Percentiles rank a stretch among this genome's conserved stretches.
phyloP scores from a whole-genome alignment of 2,329 filamentous ascomycete genomes.

The Coniochaeta hoffmannii region DNA sequence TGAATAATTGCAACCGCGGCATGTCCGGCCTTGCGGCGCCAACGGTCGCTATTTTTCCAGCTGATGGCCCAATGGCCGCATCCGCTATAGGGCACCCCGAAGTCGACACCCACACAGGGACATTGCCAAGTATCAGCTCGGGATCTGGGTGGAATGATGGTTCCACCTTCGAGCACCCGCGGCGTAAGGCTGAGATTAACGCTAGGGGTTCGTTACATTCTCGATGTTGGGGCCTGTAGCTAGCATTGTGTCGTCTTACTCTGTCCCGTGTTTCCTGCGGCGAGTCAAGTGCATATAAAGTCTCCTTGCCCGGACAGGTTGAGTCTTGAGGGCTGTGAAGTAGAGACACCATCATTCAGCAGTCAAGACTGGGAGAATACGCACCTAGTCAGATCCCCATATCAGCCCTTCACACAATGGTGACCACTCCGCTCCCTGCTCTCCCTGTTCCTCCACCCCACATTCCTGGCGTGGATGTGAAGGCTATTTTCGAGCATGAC shows the following conservation, averaged over 20 bases:
- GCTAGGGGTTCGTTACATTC: too few relatives aligned
- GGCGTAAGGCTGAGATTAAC: too few relatives aligned
- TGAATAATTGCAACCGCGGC: neutral
- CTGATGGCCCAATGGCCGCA: neutral
- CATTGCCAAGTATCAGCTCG: neutral
- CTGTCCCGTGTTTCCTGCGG: too few relatives aligned
- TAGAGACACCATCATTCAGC: neutral
- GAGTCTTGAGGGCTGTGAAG: too few relatives aligned
- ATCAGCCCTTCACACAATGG: neutral
- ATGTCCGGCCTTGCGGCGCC: neutral
- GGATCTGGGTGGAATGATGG: too few relatives aligned
- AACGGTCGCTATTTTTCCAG: neutral
- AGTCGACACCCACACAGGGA: neutral
- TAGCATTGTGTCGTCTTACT: too few relatives aligned
- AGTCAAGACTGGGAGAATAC: neutral
- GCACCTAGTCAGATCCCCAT: neutral
- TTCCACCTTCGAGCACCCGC: too few relatives aligned
- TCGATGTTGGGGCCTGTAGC: too few relatives aligned
- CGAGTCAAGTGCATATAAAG: too few relatives aligned
- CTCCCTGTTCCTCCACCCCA: constrained; percentile 11
- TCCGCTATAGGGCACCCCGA: neutral
- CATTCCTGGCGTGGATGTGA: constrained; percentile 6
- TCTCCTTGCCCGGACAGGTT: too few relatives aligned
- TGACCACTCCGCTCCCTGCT: neutral
- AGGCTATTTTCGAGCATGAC: constrained; percentile 20